Evolutionary conservation across 306 rosid species (phyloP).

Genomic region (Neltuma alba): DNA sequence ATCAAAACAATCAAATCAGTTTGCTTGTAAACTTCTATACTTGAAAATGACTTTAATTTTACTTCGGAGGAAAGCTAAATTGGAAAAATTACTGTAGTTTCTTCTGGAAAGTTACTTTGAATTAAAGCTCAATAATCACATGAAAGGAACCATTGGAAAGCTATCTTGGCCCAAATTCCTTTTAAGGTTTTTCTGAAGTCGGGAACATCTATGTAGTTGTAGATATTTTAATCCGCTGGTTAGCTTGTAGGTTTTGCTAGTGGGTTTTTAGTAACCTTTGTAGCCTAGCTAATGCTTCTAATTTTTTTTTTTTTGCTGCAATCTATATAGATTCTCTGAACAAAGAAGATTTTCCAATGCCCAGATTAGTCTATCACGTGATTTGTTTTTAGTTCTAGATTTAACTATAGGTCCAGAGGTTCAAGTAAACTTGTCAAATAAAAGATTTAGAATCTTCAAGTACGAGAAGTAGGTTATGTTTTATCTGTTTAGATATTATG

Average conservation of each 20-base stretch:
- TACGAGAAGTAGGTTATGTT: constrained; percentile 15
- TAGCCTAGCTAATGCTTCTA: constrained; percentile 22
- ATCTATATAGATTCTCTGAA: constrained; percentile 21
- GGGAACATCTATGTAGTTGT: constrained; percentile 27
- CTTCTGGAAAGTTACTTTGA: constrained; percentile 24
- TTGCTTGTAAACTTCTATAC: background rate
- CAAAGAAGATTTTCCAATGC: background rate
- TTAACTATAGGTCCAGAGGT: constrained; percentile 14
- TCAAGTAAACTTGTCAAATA: constrained; percentile 26
- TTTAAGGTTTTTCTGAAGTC: constrained; percentile 32
- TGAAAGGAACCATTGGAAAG: constrained; percentile 22
- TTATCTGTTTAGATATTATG: constrained; percentile 2
- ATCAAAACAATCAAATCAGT: background rate
- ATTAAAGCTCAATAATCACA: constrained; percentile 4
- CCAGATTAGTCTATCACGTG: constrained; percentile 2
- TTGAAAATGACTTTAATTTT: constrained; percentile 1
- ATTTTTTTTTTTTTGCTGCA: constrained; percentile 13
- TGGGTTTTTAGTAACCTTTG: constrained; percentile 38
- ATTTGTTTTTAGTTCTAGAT: constrained; percentile 23
- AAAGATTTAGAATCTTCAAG: background rate
- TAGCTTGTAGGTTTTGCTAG: constrained; percentile 32
- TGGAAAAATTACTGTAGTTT: background rate
- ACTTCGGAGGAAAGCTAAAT: constrained; percentile 13
- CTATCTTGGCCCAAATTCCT: constrained; percentile 25
- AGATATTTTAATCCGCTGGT: constrained; percentile 23